A percentile compares a stretch with the other conserved stretches of the same genome.
Evolutionary conservation across 805 yeast species (phyloP).

Genomic region (Cyberlindnera nakhonratchasimensis): DNA sequence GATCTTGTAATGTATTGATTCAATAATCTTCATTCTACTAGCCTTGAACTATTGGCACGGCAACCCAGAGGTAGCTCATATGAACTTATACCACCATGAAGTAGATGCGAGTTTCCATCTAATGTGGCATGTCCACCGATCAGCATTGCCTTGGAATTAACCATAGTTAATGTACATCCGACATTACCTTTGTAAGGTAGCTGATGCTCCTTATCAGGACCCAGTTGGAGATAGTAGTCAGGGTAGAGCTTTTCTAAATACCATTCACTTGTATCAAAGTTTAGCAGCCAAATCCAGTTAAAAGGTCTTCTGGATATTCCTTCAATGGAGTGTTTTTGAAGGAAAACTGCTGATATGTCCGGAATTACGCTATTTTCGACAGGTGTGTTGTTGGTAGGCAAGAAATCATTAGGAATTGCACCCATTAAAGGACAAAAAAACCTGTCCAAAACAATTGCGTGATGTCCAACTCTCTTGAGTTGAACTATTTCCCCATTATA

Average conservation of each 20-base stretch:
- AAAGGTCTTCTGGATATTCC: too few species aligned
- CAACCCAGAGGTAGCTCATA: neutral
- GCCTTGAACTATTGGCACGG: too few species aligned
- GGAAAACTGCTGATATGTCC: neutral
- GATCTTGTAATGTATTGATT: too few species aligned
- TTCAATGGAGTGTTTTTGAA: too few species aligned
- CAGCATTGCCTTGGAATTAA: neutral
- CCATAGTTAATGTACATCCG: neutral
- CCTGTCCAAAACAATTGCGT: constrained; percentile 16
- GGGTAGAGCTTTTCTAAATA: neutral
- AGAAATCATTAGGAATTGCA: neutral
- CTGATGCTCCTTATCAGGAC: neutral
- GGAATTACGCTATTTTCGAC: too few species aligned
- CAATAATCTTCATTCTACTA: too few species aligned
- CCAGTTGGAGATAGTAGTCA: neutral
- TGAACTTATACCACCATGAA: neutral
- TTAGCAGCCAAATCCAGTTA: constrained; percentile 20
- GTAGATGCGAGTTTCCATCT: neutral
- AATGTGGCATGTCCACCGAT: neutral
- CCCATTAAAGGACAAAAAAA: constrained; percentile 10
- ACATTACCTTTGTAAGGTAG: neutral
- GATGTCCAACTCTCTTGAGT: constrained; percentile 19
- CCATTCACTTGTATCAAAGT: constrained; percentile 1
- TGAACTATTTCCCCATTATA: constrained; percentile 25
- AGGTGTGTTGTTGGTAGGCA: too few species aligned